Base-by-base conservation (phyloP, 306 rosid species). In the Medicago arabica region DNA sequence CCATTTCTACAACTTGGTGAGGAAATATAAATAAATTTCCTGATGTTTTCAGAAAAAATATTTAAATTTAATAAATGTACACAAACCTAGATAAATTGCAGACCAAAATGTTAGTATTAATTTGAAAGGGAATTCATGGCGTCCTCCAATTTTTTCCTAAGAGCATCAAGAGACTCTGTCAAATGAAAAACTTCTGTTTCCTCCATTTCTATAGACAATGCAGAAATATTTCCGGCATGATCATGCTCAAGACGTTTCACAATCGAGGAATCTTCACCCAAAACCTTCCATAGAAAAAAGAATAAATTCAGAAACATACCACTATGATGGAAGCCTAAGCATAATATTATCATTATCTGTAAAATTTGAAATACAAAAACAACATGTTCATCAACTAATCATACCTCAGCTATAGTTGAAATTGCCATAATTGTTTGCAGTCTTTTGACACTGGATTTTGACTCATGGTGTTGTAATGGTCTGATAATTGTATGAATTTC, bases 361-460 rank as follows among this genome's bases (percentile, higher is more conserved):
- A 28, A 28, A 3, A 28, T 16, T 63, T 21, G 44, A 58, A 75
- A 41, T 36, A 58, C 38, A 72, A 18, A 57, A 72, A 67, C 34
- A 72, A 66, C 25, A 55, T 31, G 15, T 57, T 38, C 47, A 50
- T 43, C 7, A 1, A 16, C 55, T 75, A 40, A 78, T 39, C 59
- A 59, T 72, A 43, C 13, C 38, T 34, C 38, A 34, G 93, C 80
- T 82, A 92, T 87, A 19, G 95, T 86, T 69, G 97, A 90, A 67
- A 91, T 82, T 67, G 90, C 92, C 83, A 94, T 80, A 70, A 94
- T 77, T 55, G 98, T 90, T 81, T 94, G 98, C 75, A 91, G 87
- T 55, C 84, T 90, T 87, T 81, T 76, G 71, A 77, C 78, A 69
- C 77, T 83, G 7, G 87, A 84, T 71, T 88, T 85, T 11, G 91